Base-by-base conservation (phyloP, 257 asterid genomes). In the Plantago elongata region DNA sequence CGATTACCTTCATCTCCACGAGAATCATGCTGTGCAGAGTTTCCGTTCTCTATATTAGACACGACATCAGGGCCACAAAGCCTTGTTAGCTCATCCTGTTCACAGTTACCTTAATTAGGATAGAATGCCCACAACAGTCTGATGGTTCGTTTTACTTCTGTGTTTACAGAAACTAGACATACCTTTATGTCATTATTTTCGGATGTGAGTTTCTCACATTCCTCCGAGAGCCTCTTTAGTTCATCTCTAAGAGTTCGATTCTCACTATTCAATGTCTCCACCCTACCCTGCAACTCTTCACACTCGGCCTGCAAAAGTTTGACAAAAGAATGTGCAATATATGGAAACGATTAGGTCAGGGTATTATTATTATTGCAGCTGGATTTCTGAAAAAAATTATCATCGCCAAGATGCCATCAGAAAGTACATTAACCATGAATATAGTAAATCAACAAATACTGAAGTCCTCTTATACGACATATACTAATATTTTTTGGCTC, bases 201-300 rank as follows among this genome's bases (percentile, higher is more conserved):
- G 5, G 94, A 77, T 43, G 87, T 77, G 48, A 84, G 81, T 83
- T 82, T 89, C 78, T 73, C 89, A 50, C 97, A 86, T 72, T 86
- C 97, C 78, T 86, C 89, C 2, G 95, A 82, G 45, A 89, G 82
- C 88, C 81, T 78, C 58, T 77, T 83, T 60, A 89, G 60, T 72
- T 89, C 97, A 5, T 82, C 89, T 69, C 87, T 79, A 48, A 89
- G 81, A 3, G 79, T 54, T 51, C 74, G 80, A 61, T 89, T 89
- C 84, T 86, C 95, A 48, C n/a, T 69, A 71, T 37, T 84, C 76
- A 89, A 64, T 14, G 76, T 59, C 74, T 82, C 97, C 61, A 89
- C 97, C 70, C 77, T 79, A 29, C 69, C 83, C 61, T 89, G 97
- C 57, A 89, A 79, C 79, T 86, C 94, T 74, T 89, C 97, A 61